Evolutionary conservation across 1,139 yeast genomes (phyloP).

Genomic region (Taiozyma onychis): DNA sequence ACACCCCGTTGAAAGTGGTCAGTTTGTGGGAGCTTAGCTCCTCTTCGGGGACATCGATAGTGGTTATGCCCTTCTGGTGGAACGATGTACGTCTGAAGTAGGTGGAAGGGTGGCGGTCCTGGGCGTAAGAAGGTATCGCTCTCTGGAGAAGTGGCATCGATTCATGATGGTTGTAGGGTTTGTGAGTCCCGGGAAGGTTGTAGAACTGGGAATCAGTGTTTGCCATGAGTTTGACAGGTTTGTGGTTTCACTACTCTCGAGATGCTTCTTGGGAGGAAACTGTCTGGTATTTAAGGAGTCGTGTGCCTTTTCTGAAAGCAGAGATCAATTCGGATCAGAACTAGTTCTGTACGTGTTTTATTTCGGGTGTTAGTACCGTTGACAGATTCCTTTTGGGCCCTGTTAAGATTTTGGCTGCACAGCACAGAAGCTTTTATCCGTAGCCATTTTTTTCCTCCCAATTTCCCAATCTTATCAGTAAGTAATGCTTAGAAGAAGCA

Average conservation of each 20-base stretch:
- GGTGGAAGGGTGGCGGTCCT: slow-evolving; percentile 5
- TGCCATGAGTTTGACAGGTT: neutral
- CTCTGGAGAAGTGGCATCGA: slow-evolving; percentile 21
- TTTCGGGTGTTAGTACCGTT: neutral
- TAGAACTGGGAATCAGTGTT: slow-evolving; percentile 20
- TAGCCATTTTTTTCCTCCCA: neutral
- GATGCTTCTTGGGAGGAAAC: neutral
- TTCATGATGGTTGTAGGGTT: slow-evolving; percentile 20
- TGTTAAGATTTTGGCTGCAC: neutral
- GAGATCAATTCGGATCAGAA: neutral
- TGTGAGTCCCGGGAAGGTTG: slow-evolving; percentile 29
- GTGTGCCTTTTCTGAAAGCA: neutral
- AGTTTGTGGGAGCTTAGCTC: slow-evolving; percentile 34
- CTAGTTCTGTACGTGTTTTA: neutral
- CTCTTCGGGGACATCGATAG: neutral
- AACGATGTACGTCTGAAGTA: slow-evolving; percentile 12
- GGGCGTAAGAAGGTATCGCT: neutral
- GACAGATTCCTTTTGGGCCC: neutral
- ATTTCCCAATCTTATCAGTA: neutral
- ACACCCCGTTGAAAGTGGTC: slow-evolving; percentile 74
- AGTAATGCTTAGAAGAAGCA: neutral
- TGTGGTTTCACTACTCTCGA: neutral
- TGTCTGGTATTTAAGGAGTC: neutral
- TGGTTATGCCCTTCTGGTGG: neutral
- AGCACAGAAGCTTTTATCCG: neutral